These are phyloP conservation scores for Fusarium concolor DNA, from an alignment of 2,329 filamentous ascomycete species.

Conservation along the genomic window DNA sequence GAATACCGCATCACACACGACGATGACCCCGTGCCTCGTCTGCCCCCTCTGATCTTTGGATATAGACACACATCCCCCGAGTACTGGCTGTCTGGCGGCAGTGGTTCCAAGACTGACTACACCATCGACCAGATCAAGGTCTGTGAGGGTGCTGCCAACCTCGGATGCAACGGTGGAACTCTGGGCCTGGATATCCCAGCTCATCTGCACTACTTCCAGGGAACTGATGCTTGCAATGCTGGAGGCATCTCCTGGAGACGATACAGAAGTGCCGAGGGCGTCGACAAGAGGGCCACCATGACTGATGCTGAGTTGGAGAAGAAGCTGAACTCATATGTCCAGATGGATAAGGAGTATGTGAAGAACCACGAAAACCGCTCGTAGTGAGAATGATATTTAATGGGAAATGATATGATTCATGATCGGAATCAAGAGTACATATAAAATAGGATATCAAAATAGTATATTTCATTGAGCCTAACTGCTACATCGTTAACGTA, in stretches of 20 bases:
- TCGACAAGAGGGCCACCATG: conserved; percentile 30
- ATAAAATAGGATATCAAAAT: background rate
- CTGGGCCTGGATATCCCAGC: conserved; percentile 57
- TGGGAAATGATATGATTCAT: conserved; percentile 10
- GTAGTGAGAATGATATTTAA: background rate
- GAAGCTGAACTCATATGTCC: conserved; percentile 52
- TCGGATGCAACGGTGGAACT: conserved; percentile 63
- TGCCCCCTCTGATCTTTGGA: conserved; percentile 70
- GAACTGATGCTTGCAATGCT: conserved; percentile 55
- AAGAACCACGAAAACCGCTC: conserved; percentile 27
- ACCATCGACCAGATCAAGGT: conserved; percentile 55
- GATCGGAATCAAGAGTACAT: conserved; percentile 1
- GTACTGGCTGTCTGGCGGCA: conserved; percentile 67
- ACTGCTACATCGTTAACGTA: conserved; percentile 3
- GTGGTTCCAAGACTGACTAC: conserved; percentile 51
- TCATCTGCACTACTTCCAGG: conserved; percentile 63
- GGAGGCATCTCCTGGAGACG: conserved; percentile 46
- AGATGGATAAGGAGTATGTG: conserved; percentile 51
- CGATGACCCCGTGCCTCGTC: conserved; percentile 74
- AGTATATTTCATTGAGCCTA: background rate
- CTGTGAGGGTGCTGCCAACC: conserved; percentile 62
- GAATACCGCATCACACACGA: conserved; percentile 75
- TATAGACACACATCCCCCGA: conserved; percentile 77
- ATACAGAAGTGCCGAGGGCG: conserved; percentile 10
- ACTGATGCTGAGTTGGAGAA: conserved; percentile 54